phyloP scores from a whole-genome alignment of 495 filamentous ascomycete genomes.

The Penicillium paxilli region DNA sequence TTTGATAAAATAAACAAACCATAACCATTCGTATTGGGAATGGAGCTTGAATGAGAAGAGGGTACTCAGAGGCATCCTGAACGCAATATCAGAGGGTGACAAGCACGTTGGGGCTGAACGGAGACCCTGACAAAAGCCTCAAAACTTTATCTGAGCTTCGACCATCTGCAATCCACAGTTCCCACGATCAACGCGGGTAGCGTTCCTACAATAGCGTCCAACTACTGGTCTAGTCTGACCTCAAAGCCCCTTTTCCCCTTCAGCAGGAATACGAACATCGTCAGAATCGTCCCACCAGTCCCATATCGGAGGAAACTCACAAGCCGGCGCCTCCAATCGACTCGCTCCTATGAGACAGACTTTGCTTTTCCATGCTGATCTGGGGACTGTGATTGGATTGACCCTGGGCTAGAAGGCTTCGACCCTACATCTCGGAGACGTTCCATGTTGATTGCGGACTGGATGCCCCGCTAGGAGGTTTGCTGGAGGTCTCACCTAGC shows the following conservation, averaged over 20 bases:
- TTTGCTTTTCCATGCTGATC: neutral
- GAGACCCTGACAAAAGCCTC: neutral
- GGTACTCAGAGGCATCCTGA: neutral
- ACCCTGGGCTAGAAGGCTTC: neutral
- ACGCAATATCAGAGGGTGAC: neutral
- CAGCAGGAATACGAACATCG: slow-evolving; percentile 5
- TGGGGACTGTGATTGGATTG: neutral
- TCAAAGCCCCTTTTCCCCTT: slow-evolving; percentile 2
- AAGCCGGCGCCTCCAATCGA: neutral
- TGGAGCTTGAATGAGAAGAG: too few species aligned
- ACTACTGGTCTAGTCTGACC: neutral
- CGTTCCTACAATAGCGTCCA: neutral
- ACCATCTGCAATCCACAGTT: neutral
- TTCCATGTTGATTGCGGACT: neutral
- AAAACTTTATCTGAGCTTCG: slow-evolving; percentile 7
- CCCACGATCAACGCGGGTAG: neutral
- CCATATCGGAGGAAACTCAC: neutral
- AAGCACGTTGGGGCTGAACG: neutral
- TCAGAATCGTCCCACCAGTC: neutral
- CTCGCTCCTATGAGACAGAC: neutral
- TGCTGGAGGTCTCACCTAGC: neutral
- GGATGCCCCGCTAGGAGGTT: neutral
- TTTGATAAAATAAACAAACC: neutral
- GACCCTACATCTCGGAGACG: neutral
- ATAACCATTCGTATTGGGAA: too few species aligned